phyloP scores from a whole-genome alignment of 2,329 filamentous ascomycete genomes.

The Aspergillus sp. region DNA sequence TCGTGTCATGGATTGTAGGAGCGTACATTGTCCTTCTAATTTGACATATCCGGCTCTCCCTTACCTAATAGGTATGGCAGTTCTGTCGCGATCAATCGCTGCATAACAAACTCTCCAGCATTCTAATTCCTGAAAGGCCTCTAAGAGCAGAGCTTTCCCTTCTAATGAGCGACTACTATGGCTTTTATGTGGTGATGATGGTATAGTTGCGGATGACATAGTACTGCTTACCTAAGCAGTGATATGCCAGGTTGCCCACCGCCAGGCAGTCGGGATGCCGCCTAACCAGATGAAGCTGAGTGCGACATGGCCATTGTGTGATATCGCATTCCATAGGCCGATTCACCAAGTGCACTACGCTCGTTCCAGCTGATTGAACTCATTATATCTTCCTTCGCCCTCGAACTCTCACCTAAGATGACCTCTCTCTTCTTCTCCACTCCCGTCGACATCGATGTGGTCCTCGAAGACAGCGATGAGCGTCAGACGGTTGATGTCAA shows the following conservation, averaged over 20 bases:
- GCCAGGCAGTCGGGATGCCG: constrained; percentile 20
- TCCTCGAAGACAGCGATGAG: constrained; percentile 92
- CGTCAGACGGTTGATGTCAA: constrained; percentile 96
- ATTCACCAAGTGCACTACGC: constrained; percentile 11
- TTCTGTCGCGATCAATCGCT: background rate
- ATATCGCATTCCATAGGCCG: constrained; percentile 3
- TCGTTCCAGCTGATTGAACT: constrained; percentile 18
- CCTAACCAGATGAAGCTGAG: constrained; percentile 17
- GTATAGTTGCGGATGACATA: background rate
- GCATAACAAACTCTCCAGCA: background rate
- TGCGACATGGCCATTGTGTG: constrained; percentile 13
- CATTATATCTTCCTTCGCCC: background rate
- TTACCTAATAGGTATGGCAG: background rate
- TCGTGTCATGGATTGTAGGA: background rate
- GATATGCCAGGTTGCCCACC: constrained; percentile 12
- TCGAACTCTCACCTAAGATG: constrained; percentile 57
- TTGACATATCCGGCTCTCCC: background rate
- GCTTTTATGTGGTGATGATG: no score
- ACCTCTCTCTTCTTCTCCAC: constrained; percentile 99
- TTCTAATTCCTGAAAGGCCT: background rate
- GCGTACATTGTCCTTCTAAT: background rate
- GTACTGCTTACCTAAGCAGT: constrained; percentile 21
- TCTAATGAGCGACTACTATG: background rate
- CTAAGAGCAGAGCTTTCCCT: background rate
- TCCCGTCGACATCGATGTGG: constrained; percentile 97